Evolutionary conservation across 441 rosid species (phyloP).

Genomic region (Cnidoscolus chayamansa): DNA sequence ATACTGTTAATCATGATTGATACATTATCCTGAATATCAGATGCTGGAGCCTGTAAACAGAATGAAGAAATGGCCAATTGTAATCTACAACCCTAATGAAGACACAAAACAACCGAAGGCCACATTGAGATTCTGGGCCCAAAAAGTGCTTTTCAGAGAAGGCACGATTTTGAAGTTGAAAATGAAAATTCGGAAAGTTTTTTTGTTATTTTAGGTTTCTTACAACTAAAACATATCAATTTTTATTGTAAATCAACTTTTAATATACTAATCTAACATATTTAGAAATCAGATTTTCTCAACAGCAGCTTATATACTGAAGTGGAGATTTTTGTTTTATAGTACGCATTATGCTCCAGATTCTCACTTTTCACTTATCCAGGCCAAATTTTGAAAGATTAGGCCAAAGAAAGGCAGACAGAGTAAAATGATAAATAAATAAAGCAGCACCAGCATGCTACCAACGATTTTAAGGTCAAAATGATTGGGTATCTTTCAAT

Average conservation of each 20-base stretch:
- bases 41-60: conserved; percentile 71
- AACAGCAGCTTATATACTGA: not conserved
- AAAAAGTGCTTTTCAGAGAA: no score
- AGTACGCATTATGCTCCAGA: not conserved
- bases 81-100: not conserved
- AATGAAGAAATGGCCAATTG: conserved; percentile 5
- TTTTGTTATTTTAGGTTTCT: no score
- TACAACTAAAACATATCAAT: no score
- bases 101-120: not conserved
- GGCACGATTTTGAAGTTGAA: no score
- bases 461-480: not conserved
- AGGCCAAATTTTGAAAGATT: not conserved
- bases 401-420: not conserved
- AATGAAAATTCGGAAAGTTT: no score
- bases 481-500: not conserved
- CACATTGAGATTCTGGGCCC: no score
- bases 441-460: not conserved
- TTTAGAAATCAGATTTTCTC: no score
- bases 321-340: not conserved
- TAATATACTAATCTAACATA: no score
- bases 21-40: conserved; percentile 87
- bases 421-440: not conserved
- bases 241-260: no score
- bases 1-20: conserved; percentile 89
- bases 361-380: not conserved